Evolutionary conservation across 495 filamentous ascomycete species (phyloP), one percentile per base, ranked within the genome.

Genomic region (Parathielavia hyrcaniae): DNA sequence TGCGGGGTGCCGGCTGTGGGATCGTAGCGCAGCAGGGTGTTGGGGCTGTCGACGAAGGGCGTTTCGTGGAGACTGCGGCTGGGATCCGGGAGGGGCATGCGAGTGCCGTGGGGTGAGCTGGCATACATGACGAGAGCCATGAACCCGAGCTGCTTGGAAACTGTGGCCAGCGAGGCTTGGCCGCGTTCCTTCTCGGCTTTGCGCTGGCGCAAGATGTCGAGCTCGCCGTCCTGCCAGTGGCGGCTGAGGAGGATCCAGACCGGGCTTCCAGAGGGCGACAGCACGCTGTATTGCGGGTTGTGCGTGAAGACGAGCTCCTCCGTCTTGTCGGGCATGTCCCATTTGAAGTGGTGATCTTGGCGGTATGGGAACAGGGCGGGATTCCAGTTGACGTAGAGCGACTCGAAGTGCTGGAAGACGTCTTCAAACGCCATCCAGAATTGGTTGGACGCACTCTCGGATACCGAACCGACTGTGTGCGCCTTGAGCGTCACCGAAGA

Each of bases 371-470:
- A 99, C 9, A 96, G 74, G 2, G 79, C 81, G 7, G 95, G 91
- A 63, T 95, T 96, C 95, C 95, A 99, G 70, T 97, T 99, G 45
- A 97, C 75, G 70, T 97, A 99, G 32, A 97, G 79, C 23, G 91
- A 95, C 59, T 96, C 89, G 61, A 96, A 99, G 64, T 93, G 83
- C 63, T 93, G 91, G 34, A 90, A 79, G 8, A 96, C 82, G 50
- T 89, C 86, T 54, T 91, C 85, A 39, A 91, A 80, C 30, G 84
- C 82, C 75, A 97, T 96, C 91, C 93, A 97, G 67, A 97, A 96
- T 23, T 83, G 85, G 10, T 91, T 90, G 16, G 87, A 85, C 55
- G 61, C 61, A 20, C 58, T 16, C 8, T 69, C 60, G 17, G 61
- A 53, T 0, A 57, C 50, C 17, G 64, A 59, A 6, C 60, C 64